These are phyloP conservation scores for Tremella mesenterica DNA, from an alignment of 768 basidiomycete genomes.

Conservation along the genomic window DNA sequence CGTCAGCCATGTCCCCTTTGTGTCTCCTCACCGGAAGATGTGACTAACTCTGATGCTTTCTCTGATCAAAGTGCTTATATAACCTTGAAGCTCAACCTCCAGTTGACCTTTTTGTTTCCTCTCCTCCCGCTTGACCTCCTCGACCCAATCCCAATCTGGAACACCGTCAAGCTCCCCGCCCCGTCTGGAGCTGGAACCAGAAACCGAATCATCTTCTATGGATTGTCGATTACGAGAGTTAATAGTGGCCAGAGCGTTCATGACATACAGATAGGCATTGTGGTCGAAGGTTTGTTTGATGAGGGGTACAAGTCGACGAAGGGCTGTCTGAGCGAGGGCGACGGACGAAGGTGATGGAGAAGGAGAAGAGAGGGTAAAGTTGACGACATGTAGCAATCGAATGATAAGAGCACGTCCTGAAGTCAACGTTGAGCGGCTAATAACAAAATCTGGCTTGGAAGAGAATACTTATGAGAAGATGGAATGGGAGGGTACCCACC, in stretches of 20 bases:
- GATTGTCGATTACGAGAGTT: too few relatives aligned
- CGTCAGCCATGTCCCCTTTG: not conserved
- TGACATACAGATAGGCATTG: slow-evolving; percentile 5
- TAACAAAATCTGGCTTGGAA: not conserved
- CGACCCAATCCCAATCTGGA: slow-evolving; percentile 61
- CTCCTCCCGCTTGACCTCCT: slow-evolving; percentile 59
- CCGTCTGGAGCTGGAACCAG: not conserved
- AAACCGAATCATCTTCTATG: too few relatives aligned
- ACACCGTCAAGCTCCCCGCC: slow-evolving; percentile 9
- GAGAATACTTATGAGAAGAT: not conserved
- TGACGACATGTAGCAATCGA: slow-evolving; percentile 22
- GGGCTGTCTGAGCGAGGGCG: slow-evolving; percentile 15
- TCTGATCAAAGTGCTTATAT: slow-evolving; percentile 94
- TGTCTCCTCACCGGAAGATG: not conserved
- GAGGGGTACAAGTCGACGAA: slow-evolving; percentile 17
- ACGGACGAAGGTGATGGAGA: slow-evolving; percentile 8
- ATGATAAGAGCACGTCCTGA: slow-evolving; percentile 34
- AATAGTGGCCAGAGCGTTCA: not conserved
- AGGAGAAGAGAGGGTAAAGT: slow-evolving; percentile 8
- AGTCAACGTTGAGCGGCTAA: not conserved
- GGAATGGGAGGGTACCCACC: slow-evolving; percentile 11
- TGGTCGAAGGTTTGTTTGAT: slow-evolving; percentile 25
- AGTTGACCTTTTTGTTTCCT: slow-evolving; percentile 68
- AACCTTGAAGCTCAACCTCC: slow-evolving; percentile 90
- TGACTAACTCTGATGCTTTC: slow-evolving; percentile 79